Evolutionary conservation across 2,329 filamentous ascomycete genomes (phyloP), one percentile per base, ranked within the genome.

Genomic region (Dactylellina cionopaga): DNA sequence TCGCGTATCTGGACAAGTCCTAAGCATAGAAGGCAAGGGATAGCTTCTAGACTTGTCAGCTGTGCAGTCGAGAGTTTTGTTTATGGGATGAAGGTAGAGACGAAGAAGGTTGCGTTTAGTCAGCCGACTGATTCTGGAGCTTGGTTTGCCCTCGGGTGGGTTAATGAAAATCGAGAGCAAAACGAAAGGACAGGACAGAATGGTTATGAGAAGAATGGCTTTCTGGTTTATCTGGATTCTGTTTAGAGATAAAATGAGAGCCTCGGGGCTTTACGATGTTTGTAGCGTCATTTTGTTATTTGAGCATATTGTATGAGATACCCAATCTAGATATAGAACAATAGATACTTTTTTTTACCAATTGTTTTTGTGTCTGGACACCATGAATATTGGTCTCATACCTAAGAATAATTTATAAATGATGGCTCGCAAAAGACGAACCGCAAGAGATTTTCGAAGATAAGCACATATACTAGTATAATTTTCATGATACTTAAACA

Each of bases 111-210:
- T 9, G 78, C 78, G 15, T 79, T 78, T 55, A 78, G 77, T 51
- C 78, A 79, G 52, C 75, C 77, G 5, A 79, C 77, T 7, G 77
- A 77, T 56, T 78, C 76, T 39, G 78, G 78, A 7, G 74, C 65
- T 13, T 44, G 46, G 13, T 64, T 79, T 62, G 77, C 77, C 11
- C 60, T 74, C 47, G 62, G 49, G 10, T 79, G 77, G 77, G 77
- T 74, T 17, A 44, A 52, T 5, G 63, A n/a, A 4, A 41, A 17
- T 13, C 13, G 25, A 59, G 15, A 15, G 27, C 19, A 25, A 47
- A 27, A 15, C 6, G 35, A 15, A 52, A n/a, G 37, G n/a, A 43
- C 22, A 41, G 43, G 5, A 22, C 17, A 25, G 9, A 25, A n/a
- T 17, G 27, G 7, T 5, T 3, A n/a, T 9, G 11, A 19, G 7